These are phyloP conservation scores for Gossypium sturtianum DNA, from an alignment of 345 rosid genomes.

Conservation along the genomic window DNA sequence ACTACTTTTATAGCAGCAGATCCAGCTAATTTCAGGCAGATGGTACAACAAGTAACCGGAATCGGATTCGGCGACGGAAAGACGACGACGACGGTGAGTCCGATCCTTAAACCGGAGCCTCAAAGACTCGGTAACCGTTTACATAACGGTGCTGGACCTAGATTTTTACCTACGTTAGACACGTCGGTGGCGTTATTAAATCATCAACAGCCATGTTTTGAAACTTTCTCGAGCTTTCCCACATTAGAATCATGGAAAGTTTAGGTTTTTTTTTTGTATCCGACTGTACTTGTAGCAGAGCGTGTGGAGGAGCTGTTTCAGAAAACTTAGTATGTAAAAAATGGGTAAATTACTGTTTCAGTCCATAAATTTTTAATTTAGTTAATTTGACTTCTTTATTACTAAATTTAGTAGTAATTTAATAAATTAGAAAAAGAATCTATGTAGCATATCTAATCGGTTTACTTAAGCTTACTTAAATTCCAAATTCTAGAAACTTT, in stretches of 20 bases:
- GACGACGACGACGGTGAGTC: slow-evolving; percentile 15
- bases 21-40: slow-evolving; percentile 66
- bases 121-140: slow-evolving; percentile 29
- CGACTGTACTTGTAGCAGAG: background rate
- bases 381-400: too few relatives aligned
- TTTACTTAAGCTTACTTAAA: too few relatives aligned
- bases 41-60: slow-evolving; percentile 80
- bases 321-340: too few relatives aligned
- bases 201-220: slow-evolving; percentile 25
- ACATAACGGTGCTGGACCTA: slow-evolving; percentile 2
- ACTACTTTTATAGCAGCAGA: slow-evolving; percentile 64
- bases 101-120: slow-evolving; percentile 53
- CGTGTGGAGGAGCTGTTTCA: background rate
- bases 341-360: too few relatives aligned
- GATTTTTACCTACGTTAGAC: slow-evolving; percentile 51
- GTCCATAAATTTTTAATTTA: too few relatives aligned
- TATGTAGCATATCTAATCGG: too few relatives aligned
- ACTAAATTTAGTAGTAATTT: too few relatives aligned
- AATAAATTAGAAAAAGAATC: too few relatives aligned
- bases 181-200: slow-evolving; percentile 48
- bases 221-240: slow-evolving; percentile 40
- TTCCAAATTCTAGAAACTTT: too few relatives aligned
- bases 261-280: slow-evolving; percentile 3
- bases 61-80: slow-evolving; percentile 22
- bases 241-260: slow-evolving; percentile 86